These are phyloP conservation scores for Wickerhamiella musiphila DNA, from an alignment of 805 yeast genomes.

Conservation along the genomic window DNA sequence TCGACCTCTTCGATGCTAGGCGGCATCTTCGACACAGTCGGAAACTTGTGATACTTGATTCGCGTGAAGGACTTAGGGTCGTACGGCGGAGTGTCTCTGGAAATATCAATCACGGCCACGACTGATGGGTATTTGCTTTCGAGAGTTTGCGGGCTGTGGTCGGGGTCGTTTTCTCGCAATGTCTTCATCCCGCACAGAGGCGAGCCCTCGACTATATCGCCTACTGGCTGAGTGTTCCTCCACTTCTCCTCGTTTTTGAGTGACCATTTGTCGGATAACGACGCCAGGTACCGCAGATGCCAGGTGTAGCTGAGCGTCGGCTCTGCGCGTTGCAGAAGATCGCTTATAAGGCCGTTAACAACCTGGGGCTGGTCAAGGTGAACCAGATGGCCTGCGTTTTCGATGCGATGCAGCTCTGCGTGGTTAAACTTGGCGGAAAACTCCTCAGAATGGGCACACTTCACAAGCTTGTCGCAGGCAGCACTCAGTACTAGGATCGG, in stretches of 20 bases:
- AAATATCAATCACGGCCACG: conserved; percentile 48
- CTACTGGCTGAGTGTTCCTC: conserved; percentile 36
- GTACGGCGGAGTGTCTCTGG: conserved; percentile 48
- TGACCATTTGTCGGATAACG: conserved; percentile 59
- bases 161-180: conserved; percentile 41
- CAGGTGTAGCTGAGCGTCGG: conserved; percentile 48
- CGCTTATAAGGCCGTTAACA: conserved; percentile 41
- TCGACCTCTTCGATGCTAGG: conserved; percentile 46
- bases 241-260: conserved; percentile 60
- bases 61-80: conserved; percentile 37
- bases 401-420: conserved; percentile 16
- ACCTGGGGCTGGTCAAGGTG: conserved; percentile 47
- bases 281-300: conserved; percentile 38
- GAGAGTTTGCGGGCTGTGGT: conserved; percentile 39
- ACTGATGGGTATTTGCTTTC: conserved; percentile 36
- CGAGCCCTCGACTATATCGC: conserved; percentile 22
- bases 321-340: conserved; percentile 34
- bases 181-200: conserved; percentile 61
- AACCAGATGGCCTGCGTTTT: conserved; percentile 45
- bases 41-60: conserved; percentile 48
- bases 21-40: conserved; percentile 62
- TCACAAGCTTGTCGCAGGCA: conserved; percentile 37
- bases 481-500: conserved; percentile 46
- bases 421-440: conserved; percentile 19
- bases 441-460: conserved; percentile 24